Evolutionary conservation across 352 stramenopile species (phyloP), one percentile per base, ranked within the genome.

Genomic region (Elongisporangium anandrum): DNA sequence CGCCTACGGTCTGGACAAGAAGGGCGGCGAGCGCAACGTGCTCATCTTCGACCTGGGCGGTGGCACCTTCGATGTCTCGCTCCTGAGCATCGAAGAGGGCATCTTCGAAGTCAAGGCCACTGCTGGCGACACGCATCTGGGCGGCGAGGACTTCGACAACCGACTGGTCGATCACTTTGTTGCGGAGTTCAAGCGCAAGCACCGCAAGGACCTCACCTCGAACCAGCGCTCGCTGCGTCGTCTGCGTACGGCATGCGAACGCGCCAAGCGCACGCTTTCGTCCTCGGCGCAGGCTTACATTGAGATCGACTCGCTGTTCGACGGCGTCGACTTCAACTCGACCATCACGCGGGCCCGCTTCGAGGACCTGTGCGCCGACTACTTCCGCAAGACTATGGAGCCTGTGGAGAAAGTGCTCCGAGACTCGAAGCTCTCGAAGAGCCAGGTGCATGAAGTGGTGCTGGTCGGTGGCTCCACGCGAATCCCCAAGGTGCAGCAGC

Each of bases 81-180:
- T 98, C 8, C 68, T 98, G 5, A 98, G 73, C 3, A 98, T 98
- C 69, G 94, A 98, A 58, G 89, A 98, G 12, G 95, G 94, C 45
- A 97, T 98, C 68, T 98, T 99, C 66, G 93, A 98, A 67, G 95
- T 98, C 52, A 97, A 97, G 77, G 92, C 92, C 38, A 98, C 95
- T 10, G 88, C 83, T 41, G 95, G 95, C 64, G 95, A 98, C 70
- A 98, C 92, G 21, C 88, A 97, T 57, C 70, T 98, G 58, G 92
- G 92, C 17, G 93, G 92, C 29, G 78, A n/a, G n/a, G n/a, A n/a
- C n/a, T n/a, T n/a, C n/a, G n/a, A n/a, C n/a, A n/a, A n/a, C n/a
- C n/a, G n/a, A n/a, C n/a, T 99, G 26, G 93, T 98, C 22, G 91
- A 98, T 55, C 88, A 97, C 75, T 98, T 96, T 63, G 66, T 88